Base-by-base conservation (phyloP, 495 filamentous ascomycete genomes). In the Aspergillus carlsbadensis region DNA sequence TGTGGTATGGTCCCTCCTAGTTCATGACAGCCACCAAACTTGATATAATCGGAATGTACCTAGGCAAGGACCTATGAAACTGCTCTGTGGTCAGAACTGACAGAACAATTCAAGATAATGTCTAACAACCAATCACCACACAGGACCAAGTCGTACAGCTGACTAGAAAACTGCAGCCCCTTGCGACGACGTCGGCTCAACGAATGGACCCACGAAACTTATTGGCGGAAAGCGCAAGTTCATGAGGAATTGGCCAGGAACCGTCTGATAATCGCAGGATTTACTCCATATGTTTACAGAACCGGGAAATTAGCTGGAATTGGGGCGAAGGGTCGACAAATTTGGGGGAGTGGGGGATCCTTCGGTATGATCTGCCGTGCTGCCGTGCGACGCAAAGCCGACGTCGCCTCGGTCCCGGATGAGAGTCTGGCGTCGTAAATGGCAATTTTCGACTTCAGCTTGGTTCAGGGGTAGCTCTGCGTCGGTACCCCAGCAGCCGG, bases 401-500 rank as follows among this genome's bases (percentile, higher is more conserved):
- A 62, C 60, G 59, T 62, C 57, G 58, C 63, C 63, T 65, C 63
- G 55, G 60, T 58, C 48, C 51, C 59, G 20, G 58, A 44, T 1
- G 5, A 49, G 34, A 58, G 21, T 20, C 37, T 31, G 42, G 29
- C 40, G 31, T 44, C 35, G 22, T 44, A 58, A 58, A 44, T 44
- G 21, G 21, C 10, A 50, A 39, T 42, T 18, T 39, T 20, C 14
- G 33, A 34, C 2, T 20, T 20, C 24, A 43, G 54, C 14, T 31
- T 58, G 58, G 57, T 56, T 66, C 64, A 66, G 64, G 64, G 64
- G 64, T 58, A 62, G 41, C 52, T 50, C 45, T 49, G 13, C 20
- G 34, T 35, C 34, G 24, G 14, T 7, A 50, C 18, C 46, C 13
- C 7, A 10, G 8, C 26, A 21, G 43, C 43, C 8, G 29, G n/a